These are phyloP conservation scores for Neophaeococcomyces mojaviensis DNA, from an alignment of 2,329 filamentous ascomycete species.

Conservation along the genomic window DNA sequence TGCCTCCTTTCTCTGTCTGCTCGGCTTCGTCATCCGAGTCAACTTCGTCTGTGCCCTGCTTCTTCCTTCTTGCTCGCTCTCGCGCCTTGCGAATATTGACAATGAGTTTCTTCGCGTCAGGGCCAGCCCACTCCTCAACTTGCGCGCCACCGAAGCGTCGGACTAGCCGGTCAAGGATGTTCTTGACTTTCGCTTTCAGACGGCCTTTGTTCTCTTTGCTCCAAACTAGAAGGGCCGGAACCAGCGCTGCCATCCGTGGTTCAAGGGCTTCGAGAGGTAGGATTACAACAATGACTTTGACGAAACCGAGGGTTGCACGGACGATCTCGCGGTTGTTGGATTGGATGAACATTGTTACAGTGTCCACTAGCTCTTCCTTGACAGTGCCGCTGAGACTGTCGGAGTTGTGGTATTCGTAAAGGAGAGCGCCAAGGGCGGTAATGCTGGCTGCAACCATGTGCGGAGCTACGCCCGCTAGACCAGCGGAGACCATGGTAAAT, in stretches of 20 bases:
- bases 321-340: slow-evolving; percentile 97
- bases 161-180: slow-evolving; percentile 91
- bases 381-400: slow-evolving; percentile 60
- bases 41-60: slow-evolving; percentile 56
- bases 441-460: slow-evolving; percentile 99
- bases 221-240: slow-evolving; percentile 91
- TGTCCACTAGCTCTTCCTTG: slow-evolving; percentile 77
- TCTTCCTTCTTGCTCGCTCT: slow-evolving; percentile 84
- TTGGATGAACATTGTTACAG: slow-evolving; percentile 91
- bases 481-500: slow-evolving; percentile 96
- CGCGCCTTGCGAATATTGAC: slow-evolving; percentile 92
- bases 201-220: slow-evolving; percentile 97
- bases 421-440: slow-evolving; percentile 82
- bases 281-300: slow-evolving; percentile 89
- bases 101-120: slow-evolving; percentile 74
- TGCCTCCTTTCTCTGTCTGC: slow-evolving; percentile 22
- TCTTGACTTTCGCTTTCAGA: slow-evolving; percentile 95
- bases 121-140: slow-evolving; percentile 70
- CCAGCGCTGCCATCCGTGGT: slow-evolving; percentile 65
- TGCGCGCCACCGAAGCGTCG: slow-evolving; percentile 78
- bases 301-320: slow-evolving; percentile 85
- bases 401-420: slow-evolving; percentile 82
- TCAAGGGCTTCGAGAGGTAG: slow-evolving; percentile 68
- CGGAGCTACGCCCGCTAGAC: slow-evolving; percentile 82
- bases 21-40: slow-evolving; percentile 45